Evolutionary conservation across 495 filamentous ascomycete species (phyloP), one percentile per base, ranked within the genome.

Genomic region (Xylaria grammica): DNA sequence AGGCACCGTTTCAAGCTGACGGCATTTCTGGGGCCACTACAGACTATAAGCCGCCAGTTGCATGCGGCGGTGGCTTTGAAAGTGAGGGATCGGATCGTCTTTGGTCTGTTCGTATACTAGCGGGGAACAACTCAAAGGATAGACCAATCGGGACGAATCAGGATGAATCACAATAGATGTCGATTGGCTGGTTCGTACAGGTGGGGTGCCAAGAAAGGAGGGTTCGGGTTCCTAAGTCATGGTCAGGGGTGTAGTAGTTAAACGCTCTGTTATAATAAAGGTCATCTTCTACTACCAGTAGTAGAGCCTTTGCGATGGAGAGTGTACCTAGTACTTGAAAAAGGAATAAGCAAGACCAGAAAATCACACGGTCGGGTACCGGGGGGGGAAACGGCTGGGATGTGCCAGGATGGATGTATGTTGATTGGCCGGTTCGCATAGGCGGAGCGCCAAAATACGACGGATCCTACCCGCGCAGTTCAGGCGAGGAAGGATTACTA

Each of bases 311-410:
- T 13, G 20, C 3, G 2, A 55, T 40, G 10, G 62, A 51, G n/a
- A n/a, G n/a, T n/a, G n/a, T n/a, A n/a, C n/a, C n/a, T n/a, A n/a
- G n/a, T 19, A 42, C 13, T 26, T 55, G 3, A 55, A 40, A 26
- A 11, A 26, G 34, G 49, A 63, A 54, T n/a, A n/a, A 46, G 36
- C 19, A 49, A 50, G 32, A 44, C 27, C 45, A 63, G 22, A 27
- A 70, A 65, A 63, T 62, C 50, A 51, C 45, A 63, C 53, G 64
- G 62, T 69, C n/a, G n/a, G n/a, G n/a, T n/a, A n/a, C n/a, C n/a
- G n/a, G n/a, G n/a, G n/a, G n/a, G n/a, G n/a, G n/a, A n/a, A n/a
- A n/a, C n/a, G n/a, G n/a, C n/a, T n/a, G n/a, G n/a, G 67, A 38
- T 36, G 61, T 36, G 67, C 61, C 46, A 58, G 72, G 52, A 65